A percentile compares a stretch with the other conserved stretches of the same genome.
These are phyloP conservation scores for Cytospora piceae DNA, from an alignment of 2,329 filamentous ascomycete species.

Conservation along the genomic window DNA sequence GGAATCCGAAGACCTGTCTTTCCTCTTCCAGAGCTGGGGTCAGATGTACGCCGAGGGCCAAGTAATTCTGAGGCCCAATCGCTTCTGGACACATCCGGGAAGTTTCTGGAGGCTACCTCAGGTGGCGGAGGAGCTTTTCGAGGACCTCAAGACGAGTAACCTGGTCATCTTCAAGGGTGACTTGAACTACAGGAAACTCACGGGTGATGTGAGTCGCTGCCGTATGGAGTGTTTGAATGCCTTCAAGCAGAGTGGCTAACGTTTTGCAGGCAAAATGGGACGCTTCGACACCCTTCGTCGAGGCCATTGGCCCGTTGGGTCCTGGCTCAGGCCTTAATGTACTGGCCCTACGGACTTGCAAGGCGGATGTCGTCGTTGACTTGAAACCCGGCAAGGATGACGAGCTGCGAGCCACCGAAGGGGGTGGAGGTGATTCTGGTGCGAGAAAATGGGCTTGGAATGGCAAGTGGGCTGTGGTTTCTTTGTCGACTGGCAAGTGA, in stretches of 20 bases:
- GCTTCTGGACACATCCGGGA: slow-evolving; percentile 88
- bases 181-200: slow-evolving; percentile 93
- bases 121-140: slow-evolving; percentile 67
- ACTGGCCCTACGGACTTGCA: slow-evolving; percentile 89
- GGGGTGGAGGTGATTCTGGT: slow-evolving; percentile 71
- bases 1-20: slow-evolving; percentile 69
- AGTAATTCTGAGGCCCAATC: slow-evolving; percentile 79
- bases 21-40: slow-evolving; percentile 83
- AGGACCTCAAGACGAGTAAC: slow-evolving; percentile 81
- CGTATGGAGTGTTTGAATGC: not conserved
- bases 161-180: slow-evolving; percentile 97
- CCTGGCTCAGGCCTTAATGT: slow-evolving; percentile 80
- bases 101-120: slow-evolving; percentile 86
- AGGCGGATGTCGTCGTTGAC: slow-evolving; percentile 93
- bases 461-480: slow-evolving; percentile 96
- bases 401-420: slow-evolving; percentile 68
- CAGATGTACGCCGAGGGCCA: slow-evolving; percentile 80
- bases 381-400: slow-evolving; percentile 84
- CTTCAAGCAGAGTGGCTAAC: slow-evolving; percentile 9
- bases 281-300: slow-evolving; percentile 80
- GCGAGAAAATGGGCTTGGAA: slow-evolving; percentile 90
- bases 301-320: slow-evolving; percentile 85
- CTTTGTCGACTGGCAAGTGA: slow-evolving; percentile 58
- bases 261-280: slow-evolving; percentile 71
- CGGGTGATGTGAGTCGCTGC: slow-evolving; percentile 72